phyloP scores from a whole-genome alignment of 768 basidiomycete species.

The Pleurotus ostreatus region DNA sequence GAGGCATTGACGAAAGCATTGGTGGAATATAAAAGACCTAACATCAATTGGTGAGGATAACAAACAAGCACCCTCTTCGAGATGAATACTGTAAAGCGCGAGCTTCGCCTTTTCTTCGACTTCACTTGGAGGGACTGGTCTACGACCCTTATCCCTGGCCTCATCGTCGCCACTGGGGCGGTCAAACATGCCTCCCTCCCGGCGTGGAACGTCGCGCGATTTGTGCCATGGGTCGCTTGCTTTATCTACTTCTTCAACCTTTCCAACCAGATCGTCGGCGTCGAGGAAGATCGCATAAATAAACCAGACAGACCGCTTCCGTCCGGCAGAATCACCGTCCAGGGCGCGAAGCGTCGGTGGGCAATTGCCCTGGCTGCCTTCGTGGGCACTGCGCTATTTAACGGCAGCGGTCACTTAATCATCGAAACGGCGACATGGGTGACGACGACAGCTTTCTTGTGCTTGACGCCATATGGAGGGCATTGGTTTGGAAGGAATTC shows the following conservation, averaged over 20 bases:
- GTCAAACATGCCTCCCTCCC: not conserved
- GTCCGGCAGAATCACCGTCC: constrained; percentile 15
- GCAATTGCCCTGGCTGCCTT: constrained; percentile 6
- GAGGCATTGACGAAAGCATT: too few relatives aligned
- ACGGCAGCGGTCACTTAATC: constrained; percentile 5
- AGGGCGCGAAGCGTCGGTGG: constrained; percentile 14
- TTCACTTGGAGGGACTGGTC: constrained; percentile 14
- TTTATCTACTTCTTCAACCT: constrained; percentile 18
- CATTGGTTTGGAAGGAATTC: constrained; percentile 16
- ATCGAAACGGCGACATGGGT: constrained; percentile 12
- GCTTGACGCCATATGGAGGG: constrained; percentile 12
- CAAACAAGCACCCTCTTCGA: too few relatives aligned
- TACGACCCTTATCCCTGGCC: constrained; percentile 9
- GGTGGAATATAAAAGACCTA: too few relatives aligned
- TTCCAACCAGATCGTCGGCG: constrained; percentile 16
- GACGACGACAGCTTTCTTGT: constrained; percentile 9
- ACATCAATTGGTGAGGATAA: too few relatives aligned
- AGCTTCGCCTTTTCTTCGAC: constrained; percentile 9
- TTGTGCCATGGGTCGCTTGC: constrained; percentile 12
- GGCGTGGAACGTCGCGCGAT: not conserved
- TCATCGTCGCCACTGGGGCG: constrained; percentile 7
- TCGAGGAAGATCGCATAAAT: constrained; percentile 19
- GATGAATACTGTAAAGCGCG: not conserved
- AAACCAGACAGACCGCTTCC: constrained; percentile 20
- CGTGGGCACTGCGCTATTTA: constrained; percentile 3